Percentiles rank a stretch among this genome's conserved stretches.
phyloP scores from a whole-genome alignment of 1,139 yeast genomes.

The Komagataea norvegica region DNA sequence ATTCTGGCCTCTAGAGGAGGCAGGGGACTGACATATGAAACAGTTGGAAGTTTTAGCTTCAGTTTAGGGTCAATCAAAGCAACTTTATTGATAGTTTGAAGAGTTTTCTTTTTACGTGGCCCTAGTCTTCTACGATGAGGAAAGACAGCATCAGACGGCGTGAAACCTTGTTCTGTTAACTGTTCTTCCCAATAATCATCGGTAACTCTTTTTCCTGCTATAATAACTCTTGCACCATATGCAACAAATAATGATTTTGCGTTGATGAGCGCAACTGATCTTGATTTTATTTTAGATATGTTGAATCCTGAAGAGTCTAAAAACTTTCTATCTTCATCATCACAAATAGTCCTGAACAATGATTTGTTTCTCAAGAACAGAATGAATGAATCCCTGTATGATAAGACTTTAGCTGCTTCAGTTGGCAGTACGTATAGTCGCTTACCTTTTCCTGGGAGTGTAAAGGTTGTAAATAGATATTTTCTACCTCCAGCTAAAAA shows the following conservation, averaged over 20 bases:
- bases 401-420: conserved; percentile 62
- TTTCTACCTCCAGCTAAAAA: conserved; percentile 51
- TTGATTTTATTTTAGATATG: conserved; percentile 59
- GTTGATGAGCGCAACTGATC: conserved; percentile 57
- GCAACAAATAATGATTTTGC: conserved; percentile 53
- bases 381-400: conserved; percentile 61
- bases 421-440: conserved; percentile 62
- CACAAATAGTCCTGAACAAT: conserved; percentile 51
- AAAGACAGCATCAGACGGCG: conserved; percentile 41
- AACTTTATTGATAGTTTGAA: conserved; percentile 1
- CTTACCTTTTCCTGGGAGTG: conserved; percentile 45
- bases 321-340: conserved; percentile 58
- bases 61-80: conserved; percentile 8
- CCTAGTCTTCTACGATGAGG: conserved; percentile 24
- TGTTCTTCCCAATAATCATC: conserved; percentile 80
- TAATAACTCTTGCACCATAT: conserved; percentile 66
- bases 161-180: conserved; percentile 55
- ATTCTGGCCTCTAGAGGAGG: conserved; percentile 23
- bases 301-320: conserved; percentile 47
- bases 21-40: conserved; percentile 15
- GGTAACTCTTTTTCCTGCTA: conserved; percentile 56
- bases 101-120: not conserved
- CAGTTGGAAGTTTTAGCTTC: conserved; percentile 9
- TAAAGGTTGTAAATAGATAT: conserved; percentile 54
- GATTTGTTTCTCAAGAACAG: conserved; percentile 57